Conservation (phyloP, 306 rosid species). For the Lablab purpureus region DNA sequence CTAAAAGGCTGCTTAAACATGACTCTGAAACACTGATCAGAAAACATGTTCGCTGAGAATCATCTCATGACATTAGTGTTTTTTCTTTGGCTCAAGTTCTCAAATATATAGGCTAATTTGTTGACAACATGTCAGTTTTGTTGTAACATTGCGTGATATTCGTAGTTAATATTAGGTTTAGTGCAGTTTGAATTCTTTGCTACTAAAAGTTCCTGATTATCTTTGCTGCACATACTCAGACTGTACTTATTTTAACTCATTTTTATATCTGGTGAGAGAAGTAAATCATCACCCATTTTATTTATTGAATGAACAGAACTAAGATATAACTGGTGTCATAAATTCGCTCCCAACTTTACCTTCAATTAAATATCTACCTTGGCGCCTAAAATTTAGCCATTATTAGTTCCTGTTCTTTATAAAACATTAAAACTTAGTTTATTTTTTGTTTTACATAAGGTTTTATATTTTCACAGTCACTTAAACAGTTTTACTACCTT, state of each 20-base stretch:
- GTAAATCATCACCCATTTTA: conserved; percentile 25
- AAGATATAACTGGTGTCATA: background rate
- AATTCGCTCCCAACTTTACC: background rate
- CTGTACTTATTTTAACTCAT: conserved; percentile 34
- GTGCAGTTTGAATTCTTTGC: conserved; percentile 45
- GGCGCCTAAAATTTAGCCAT: too few species aligned
- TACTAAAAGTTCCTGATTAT: conserved; percentile 34
- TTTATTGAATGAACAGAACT: conserved; percentile 12
- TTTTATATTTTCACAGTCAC: too few species aligned
- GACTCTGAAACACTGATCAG: conserved; percentile 36
- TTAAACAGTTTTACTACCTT: too few species aligned
- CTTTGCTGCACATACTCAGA: conserved; percentile 27
- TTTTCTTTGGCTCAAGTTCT: conserved; percentile 31
- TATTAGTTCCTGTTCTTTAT: too few species aligned
- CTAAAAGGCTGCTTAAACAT: conserved; percentile 32
- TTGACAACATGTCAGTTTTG: conserved; percentile 47
- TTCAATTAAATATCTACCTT: background rate
- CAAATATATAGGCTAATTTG: conserved; percentile 29
- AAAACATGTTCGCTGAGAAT: conserved; percentile 16
- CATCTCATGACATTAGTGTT: conserved; percentile 15
- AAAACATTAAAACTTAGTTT: too few species aligned
- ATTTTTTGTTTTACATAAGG: too few species aligned
- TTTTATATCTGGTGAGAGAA: conserved; percentile 42
- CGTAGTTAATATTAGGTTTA: conserved; percentile 27
- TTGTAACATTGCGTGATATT: conserved; percentile 36